Base-by-base conservation (phyloP, 345 rosid species). In the Lagerstroemia speciosa region DNA sequence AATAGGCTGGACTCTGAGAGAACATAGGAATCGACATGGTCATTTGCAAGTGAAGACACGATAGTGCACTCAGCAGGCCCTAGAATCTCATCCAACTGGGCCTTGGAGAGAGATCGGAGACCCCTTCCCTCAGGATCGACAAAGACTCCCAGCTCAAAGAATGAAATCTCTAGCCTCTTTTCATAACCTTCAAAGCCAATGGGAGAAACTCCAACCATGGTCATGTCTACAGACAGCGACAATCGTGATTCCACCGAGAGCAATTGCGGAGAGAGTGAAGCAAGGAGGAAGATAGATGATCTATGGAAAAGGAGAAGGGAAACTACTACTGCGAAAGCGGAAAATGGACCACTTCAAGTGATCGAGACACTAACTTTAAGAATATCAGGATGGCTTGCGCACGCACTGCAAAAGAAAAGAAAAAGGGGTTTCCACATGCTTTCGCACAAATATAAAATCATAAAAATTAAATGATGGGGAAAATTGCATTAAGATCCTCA, bases 101-200 rank as follows among this genome's bases (percentile, higher is more conserved):
- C 66, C 74, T 72, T 84, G n/a, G 87, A 78, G 72, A 91, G 74
- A 27, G 73, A 50, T 8, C 89, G 86, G 36, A 91, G 89, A 61
- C 96, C 92, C 71, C 71, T 81, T n/a, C 85, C 87, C 41, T 77
- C 77, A 32, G 92, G 89, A 70, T 91, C 92, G 75, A 70, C 72
- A 80, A 83, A 82, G 69, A 80, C 55, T 52, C 85, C 76, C n/a
- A 86, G 84, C 80, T 83, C 83, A 52, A 67, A 78, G 70, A 92
- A 92, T 3, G 87, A 68, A 43, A 92, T 67, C 65, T 92, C 96
- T 2, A 92, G 89, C 85, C 98, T 79, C 85, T 92, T 92, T 73
- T 92, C 98, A 66, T 70, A 92, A n/a, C 98, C 98, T 73, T 92
- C 96, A 62, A 92, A 92, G 67, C 98, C 98, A 73, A 87, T 89